Conservation (phyloP, 306 rosid species). For the Vicia villosa region DNA sequence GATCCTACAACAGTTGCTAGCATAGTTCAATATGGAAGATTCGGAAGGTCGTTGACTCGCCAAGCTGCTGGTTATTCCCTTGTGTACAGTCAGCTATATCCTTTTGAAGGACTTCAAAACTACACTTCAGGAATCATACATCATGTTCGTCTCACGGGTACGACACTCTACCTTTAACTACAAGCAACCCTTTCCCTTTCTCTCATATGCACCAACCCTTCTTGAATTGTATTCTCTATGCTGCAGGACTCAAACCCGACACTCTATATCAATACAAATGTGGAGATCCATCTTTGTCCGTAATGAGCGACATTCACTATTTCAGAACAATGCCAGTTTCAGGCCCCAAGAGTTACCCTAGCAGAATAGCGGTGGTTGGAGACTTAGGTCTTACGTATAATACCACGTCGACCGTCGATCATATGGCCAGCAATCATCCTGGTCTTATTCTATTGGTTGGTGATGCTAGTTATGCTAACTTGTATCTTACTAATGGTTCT, state of each 20-base stretch:
- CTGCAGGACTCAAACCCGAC: constrained; percentile 63
- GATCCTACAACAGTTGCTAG: constrained; percentile 65
- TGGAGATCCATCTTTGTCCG: constrained; percentile 71
- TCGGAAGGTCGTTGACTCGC: constrained; percentile 38
- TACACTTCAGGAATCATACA: constrained; percentile 95
- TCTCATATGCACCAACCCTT: background rate
- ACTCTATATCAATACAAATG: constrained; percentile 83
- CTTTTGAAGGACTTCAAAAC: constrained; percentile 86
- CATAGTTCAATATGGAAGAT: constrained; percentile 66
- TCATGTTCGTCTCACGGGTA: constrained; percentile 86
- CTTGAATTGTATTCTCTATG: constrained; percentile 24
- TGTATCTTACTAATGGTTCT: constrained; percentile 82
- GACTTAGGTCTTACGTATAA: constrained; percentile 90
- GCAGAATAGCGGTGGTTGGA: constrained; percentile 80
- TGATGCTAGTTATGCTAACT: constrained; percentile 70
- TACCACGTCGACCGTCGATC: constrained; percentile 76
- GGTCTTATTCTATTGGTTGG: constrained; percentile 78
- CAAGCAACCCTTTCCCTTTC: constrained; percentile 6
- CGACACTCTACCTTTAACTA: constrained; percentile 2
- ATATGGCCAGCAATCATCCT: constrained; percentile 73
- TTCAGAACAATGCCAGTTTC: constrained; percentile 87
- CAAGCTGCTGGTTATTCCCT: constrained; percentile 66
- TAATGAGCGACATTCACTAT: constrained; percentile 65
- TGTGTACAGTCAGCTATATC: constrained; percentile 80
- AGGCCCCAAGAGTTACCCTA: constrained; percentile 78